Percentiles rank a stretch among this genome's conserved stretches.
Evolutionary conservation across 1,284 basidiomycete genomes (phyloP).

Genomic region (Malassezia restricta): DNA sequence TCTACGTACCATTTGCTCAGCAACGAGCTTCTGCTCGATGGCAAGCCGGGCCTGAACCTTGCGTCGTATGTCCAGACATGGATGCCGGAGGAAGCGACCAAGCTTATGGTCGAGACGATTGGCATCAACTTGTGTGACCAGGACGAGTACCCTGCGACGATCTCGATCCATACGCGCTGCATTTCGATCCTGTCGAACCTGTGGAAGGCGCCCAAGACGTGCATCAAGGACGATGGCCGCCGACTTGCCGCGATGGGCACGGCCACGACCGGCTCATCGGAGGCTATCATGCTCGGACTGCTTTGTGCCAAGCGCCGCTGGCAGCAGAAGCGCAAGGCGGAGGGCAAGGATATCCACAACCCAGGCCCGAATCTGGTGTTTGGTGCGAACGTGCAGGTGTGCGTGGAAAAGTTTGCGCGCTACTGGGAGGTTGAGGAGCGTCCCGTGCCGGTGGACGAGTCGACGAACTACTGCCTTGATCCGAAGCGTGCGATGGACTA

Average conservation of each 20-base stretch:
- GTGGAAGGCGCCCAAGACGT: conserved; percentile 60
- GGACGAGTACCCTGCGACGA: conserved; percentile 66
- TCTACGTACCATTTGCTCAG: conserved; percentile 57
- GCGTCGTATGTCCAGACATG: conserved; percentile 55
- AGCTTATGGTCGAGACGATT: conserved; percentile 51
- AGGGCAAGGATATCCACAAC: conserved; percentile 51
- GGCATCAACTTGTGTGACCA: conserved; percentile 68
- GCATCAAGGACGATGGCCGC: conserved; percentile 19
- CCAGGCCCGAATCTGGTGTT: conserved; percentile 60
- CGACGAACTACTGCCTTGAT: conserved; percentile 59
- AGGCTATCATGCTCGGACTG: conserved; percentile 77
- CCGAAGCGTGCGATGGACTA: conserved; percentile 72
- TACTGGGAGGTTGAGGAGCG: conserved; percentile 72
- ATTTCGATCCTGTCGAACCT: conserved; percentile 76
- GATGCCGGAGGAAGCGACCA: conserved; percentile 51
- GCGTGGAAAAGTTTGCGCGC: conserved; percentile 55
- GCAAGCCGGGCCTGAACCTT: conserved; percentile 65
- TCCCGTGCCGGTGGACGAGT: conserved; percentile 31
- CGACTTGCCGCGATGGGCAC: conserved; percentile 50
- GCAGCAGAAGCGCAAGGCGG: conserved; percentile 75
- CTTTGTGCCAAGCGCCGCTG: conserved; percentile 88
- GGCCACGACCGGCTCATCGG: conserved; percentile 84
- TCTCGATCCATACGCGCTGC: conserved; percentile 47
- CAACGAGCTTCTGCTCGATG: conserved; percentile 58
- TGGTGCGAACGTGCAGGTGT: conserved; percentile 65